phyloP scores from a whole-genome alignment of 2,329 filamentous ascomycete genomes.

The Neurospora crassa region DNA sequence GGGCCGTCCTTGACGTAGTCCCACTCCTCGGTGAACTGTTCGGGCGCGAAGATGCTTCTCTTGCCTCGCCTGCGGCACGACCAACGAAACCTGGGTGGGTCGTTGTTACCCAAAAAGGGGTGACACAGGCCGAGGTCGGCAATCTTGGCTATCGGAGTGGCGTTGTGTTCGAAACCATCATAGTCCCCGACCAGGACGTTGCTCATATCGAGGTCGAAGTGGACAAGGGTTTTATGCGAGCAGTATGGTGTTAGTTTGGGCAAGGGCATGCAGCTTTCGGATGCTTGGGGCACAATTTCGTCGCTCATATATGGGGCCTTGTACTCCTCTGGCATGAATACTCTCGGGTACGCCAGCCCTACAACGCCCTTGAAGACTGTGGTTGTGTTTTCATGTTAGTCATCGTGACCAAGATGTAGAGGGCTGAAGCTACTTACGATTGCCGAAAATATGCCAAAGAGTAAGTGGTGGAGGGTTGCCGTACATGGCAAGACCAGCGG shows the following conservation, averaged over 20 bases:
- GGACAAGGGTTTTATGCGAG: constrained; percentile 1
- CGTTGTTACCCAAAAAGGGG: neutral
- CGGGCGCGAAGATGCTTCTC: constrained; percentile 3
- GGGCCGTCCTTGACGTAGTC: constrained; percentile 1
- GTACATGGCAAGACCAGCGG: neutral
- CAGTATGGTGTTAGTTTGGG: neutral
- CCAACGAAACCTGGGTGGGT: neutral
- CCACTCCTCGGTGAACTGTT: constrained; percentile 8
- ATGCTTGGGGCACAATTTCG: neutral
- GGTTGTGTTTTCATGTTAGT: neutral
- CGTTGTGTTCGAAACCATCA: constrained; percentile 6
- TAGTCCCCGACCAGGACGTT: constrained; percentile 10
- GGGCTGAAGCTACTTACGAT: neutral
- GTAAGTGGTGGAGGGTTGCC: neutral
- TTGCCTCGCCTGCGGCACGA: constrained; percentile 3
- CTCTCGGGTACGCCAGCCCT: constrained; percentile 7
- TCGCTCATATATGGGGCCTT: neutral
- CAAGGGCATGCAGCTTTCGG: constrained; percentile 1
- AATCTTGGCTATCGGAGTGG: constrained; percentile 8
- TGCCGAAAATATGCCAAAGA: constrained; percentile 10
- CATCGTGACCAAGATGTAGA: neutral
- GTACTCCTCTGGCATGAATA: neutral
- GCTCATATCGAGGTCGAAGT: constrained; percentile 9
- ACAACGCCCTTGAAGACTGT: constrained; percentile 8
- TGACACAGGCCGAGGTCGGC: neutral